These are phyloP conservation scores for Amesomyces nigricolor DNA, from an alignment of 2,329 filamentous ascomycete species.

Conservation along the genomic window DNA sequence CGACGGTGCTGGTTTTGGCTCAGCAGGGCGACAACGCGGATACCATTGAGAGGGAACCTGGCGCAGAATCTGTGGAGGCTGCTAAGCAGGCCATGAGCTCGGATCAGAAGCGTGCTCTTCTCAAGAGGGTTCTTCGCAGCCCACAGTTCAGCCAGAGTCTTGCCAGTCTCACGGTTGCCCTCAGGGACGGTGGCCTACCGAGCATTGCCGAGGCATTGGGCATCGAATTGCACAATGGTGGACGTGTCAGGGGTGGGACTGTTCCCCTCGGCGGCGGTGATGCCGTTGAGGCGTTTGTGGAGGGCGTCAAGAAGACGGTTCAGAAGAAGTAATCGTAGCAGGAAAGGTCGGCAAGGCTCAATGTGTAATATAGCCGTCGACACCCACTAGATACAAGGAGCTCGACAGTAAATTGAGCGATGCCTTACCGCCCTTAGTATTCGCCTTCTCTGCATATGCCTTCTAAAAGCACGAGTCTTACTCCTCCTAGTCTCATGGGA, in stretches of 20 bases:
- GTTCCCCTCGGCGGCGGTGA: conserved; percentile 84
- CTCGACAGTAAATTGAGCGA: too few relatives aligned
- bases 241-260: conserved; percentile 68
- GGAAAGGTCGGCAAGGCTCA: neutral
- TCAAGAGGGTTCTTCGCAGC: conserved; percentile 77
- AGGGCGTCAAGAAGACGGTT: conserved; percentile 77
- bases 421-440: too few relatives aligned
- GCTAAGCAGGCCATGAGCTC: conserved; percentile 68
- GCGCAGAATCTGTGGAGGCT: conserved; percentile 61
- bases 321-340: conserved; percentile 44
- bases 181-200: conserved; percentile 84
- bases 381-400: too few relatives aligned
- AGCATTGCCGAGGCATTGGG: conserved; percentile 82
- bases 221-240: conserved; percentile 77
- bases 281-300: conserved; percentile 84
- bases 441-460: too few relatives aligned
- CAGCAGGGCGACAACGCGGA: conserved; percentile 59
- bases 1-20: conserved; percentile 69
- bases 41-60: conserved; percentile 57
- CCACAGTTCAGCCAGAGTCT: conserved; percentile 89
- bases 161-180: conserved; percentile 75
- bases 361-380: too few relatives aligned
- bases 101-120: conserved; percentile 71
- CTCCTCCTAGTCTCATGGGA: too few relatives aligned
- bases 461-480: too few relatives aligned